Evolutionary conservation across 495 filamentous ascomycete genomes (phyloP), one percentile per base, ranked within the genome.

Genomic region (Xylaria flabelliformis): DNA sequence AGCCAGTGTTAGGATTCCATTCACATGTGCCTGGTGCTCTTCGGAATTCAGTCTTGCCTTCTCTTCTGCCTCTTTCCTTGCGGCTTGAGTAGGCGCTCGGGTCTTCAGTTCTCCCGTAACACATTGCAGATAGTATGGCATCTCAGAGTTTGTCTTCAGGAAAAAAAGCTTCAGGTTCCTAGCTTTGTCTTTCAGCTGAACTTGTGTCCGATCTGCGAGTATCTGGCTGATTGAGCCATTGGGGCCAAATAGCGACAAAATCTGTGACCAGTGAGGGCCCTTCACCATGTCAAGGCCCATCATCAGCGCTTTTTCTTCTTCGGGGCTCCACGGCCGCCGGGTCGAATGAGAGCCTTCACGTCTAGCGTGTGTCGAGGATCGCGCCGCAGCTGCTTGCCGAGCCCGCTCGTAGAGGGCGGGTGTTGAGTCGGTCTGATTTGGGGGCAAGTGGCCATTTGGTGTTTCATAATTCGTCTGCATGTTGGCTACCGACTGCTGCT

Each of bases 51-150:
- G 84, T 72, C 88, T 88, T 55, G 89, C 88, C 55, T 89, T 86
- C 75, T 92, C 92, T 70, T 92, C 91, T 3, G 92, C 93, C 79
- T 94, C 93, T 34, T 92, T 92, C 69, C 93, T 91, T 7, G 92
- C 92, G 58, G 92, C 93, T 79, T 95, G 92, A 29, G 86, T 90
- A 1, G 93, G 94, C 0, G 92, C 95, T n/a, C 95, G 85, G 3
- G 94, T 97, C 81, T 97, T 97, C 69, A 98, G 82, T 78, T 98
- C 95, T 15, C 95, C 95, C 0, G 95, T 98, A 42, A 98, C 95
- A 59, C 90, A 93, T 77, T 95, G 91, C 41, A 98, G 84, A 72
- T 97, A 97, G 75, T 93, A 93, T 0, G 95, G 95, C 71, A 98
- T 95, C 78, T 98, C 95, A 19, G 93, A 95, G 19, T 92, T 92